Evolutionary conservation across 2,329 filamentous ascomycete species (phyloP), one percentile per base, ranked within the genome.

Genomic region (Monosporascus sp.): DNA sequence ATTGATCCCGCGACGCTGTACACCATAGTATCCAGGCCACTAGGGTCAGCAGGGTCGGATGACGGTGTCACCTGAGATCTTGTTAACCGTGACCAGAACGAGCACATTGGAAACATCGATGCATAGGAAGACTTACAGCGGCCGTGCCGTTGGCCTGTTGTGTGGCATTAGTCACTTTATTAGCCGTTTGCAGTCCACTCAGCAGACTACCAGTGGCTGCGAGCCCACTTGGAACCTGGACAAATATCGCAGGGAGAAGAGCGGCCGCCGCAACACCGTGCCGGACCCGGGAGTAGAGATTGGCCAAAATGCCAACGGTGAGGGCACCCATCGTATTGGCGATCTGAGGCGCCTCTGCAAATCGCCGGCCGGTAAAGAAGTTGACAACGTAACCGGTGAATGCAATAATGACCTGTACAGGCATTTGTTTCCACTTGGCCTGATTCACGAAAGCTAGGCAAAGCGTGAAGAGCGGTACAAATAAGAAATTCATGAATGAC

Each of bases 201-300:
- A 85, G 67, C 18, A 86, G 69, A 15, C 80, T 83, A 1, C 82
- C 82, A 27, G 76, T 75, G 0, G 80, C 81, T 3, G 83, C 83
- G n/a, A 86, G 70, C 27, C 82, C 81, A 20, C 79, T 82, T 0
- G 83, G 83, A 25, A 86, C 83, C 58, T 84, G 82, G 2, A 86
- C 80, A 57, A 95, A 95, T 58, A 96, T 95, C 5, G 88, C 91
- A 0, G 91, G 91, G 9, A 96, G 73, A 77, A 96, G 89, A 1
- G 89, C 87, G 0, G 90, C 89, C 0, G 90, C 90, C 0, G 91
- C 91, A 2, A 96, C 81, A 1, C 88, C 88, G 66, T 92, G 85
- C 22, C 80, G 74, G 31, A 75, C 60, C 8, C 60, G 55, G 25
- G 58, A 86, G 72, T 94, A 93, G 2, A 90, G 65, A 60, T 95